Conservation (phyloP, 176 grass and related monocot species). For the Bothriochloa decipiens region DNA sequence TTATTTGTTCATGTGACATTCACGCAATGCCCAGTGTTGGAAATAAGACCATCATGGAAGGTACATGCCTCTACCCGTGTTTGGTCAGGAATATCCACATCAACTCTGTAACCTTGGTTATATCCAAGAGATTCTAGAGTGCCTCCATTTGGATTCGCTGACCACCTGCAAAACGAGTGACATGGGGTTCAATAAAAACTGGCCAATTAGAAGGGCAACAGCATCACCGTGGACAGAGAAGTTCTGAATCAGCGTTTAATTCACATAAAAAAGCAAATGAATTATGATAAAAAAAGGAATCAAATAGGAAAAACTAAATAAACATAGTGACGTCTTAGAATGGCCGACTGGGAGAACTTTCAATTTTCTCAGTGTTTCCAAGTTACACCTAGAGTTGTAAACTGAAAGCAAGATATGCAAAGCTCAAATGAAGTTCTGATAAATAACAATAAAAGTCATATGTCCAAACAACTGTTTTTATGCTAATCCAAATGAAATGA, state of each 20-base stretch:
- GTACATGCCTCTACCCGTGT: slow-evolving; percentile 70
- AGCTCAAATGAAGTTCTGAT: neutral
- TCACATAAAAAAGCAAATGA: neutral
- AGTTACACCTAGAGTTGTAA: slow-evolving; percentile 8
- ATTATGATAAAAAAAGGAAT: neutral
- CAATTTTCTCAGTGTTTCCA: neutral
- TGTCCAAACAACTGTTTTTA: neutral
- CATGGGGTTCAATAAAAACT: slow-evolving; percentile 9
- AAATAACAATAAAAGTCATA: neutral
- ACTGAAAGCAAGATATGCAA: slow-evolving; percentile 1
- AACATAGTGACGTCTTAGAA: neutral
- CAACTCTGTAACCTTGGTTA: slow-evolving; percentile 82
- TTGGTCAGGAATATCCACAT: slow-evolving; percentile 85
- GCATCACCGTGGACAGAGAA: neutral
- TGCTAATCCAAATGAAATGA: slow-evolving; percentile 38
- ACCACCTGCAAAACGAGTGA: slow-evolving; percentile 57
- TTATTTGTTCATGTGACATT: neutral
- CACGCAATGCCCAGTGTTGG: slow-evolving; percentile 86
- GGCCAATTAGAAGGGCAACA: slow-evolving; percentile 7
- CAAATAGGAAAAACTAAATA: neutral
- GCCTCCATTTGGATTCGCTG: slow-evolving; percentile 59
- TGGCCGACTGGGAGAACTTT: neutral
- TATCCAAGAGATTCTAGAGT: slow-evolving; percentile 88
- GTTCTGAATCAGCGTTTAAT: neutral
- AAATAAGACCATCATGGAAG: slow-evolving; percentile 93